Percentiles rank a stretch among this genome's conserved stretches.
These are phyloP conservation scores for Triticum aestivum DNA, from an alignment of 176 grass and related monocot species.

Conservation along the genomic window DNA sequence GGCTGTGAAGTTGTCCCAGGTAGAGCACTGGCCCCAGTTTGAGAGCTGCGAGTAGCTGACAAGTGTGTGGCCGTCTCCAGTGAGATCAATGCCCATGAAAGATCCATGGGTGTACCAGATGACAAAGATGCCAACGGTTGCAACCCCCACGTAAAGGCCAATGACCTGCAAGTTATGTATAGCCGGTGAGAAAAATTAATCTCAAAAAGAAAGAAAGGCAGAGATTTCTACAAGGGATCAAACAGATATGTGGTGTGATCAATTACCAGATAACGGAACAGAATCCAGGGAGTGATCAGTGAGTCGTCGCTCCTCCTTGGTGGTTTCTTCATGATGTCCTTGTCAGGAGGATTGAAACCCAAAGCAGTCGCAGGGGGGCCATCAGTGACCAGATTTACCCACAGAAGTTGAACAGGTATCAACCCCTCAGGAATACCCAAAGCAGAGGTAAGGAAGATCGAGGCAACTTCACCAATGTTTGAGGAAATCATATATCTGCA, in stretches of 20 bases:
- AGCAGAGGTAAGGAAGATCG: constrained; percentile 89
- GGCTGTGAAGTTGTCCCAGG: constrained; percentile 70
- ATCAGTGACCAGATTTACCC: constrained; percentile 97
- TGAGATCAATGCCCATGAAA: constrained; percentile 93
- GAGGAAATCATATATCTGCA: constrained; percentile 98
- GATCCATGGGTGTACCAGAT: constrained; percentile 97
- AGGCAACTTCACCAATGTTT: constrained; percentile 99
- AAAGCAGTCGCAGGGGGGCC: constrained; percentile 91
- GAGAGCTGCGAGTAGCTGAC: constrained; percentile 91
- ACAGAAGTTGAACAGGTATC: constrained; percentile 97
- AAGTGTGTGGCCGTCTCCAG: constrained; percentile 83
- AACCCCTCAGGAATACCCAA: constrained; percentile 96
- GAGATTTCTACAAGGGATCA: neutral
- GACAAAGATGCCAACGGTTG: constrained; percentile 87
- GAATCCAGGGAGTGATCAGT: constrained; percentile 91
- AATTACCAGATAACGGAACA: constrained; percentile 91
- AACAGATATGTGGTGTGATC: neutral
- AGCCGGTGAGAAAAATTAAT: neutral
- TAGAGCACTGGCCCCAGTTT: constrained; percentile 88
- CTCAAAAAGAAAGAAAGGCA: neutral
- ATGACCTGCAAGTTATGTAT: constrained; percentile 42
- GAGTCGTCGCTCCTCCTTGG: constrained; percentile 85
- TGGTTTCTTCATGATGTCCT: constrained; percentile 99
- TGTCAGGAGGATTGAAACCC: constrained; percentile 96
- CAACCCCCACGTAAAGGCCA: constrained; percentile 77